Evolutionary conservation across 768 basidiomycete genomes (phyloP), one percentile per base, ranked within the genome.

Genomic region (Leucosporidium creatinivorum): DNA sequence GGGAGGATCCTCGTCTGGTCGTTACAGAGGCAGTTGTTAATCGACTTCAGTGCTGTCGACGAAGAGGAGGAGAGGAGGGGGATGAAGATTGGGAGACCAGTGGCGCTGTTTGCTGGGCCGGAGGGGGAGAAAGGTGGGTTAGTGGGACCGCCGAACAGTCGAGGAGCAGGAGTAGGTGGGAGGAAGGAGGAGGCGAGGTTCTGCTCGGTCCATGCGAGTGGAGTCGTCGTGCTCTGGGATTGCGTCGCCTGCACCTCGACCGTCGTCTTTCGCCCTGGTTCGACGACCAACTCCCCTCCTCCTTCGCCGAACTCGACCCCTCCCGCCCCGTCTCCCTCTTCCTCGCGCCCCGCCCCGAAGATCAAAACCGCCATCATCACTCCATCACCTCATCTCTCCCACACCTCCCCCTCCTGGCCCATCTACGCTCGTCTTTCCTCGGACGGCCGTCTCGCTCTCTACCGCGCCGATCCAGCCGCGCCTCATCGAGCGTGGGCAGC

Each of bases 1-100:
- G 91, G 91, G 1, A 75, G 82, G 4, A 81, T 92, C 61, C 82
- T 83, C 48, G 78, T 86, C 19, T 92, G 85, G 85, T 78, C 77
- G n/a, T 77, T 89, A 31, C 67, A 66, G 31, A 58, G 64, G 60
- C 51, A 8, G 47, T 50, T n/a, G 12, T 61, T 67, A 9, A 25
- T 70, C 63, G 66, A 63, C 44, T 67, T 67, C 7, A 50, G 36
- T 17, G n/a, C n/a, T n/a, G n/a, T 13, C 39, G 39, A 39, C 4
- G 44, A 13, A n/a, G 39, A 13, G 39, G 15, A 13, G 39, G 39
- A 51, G 77, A 75, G 39, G 73, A 78, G 25, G 76, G 81, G 26
- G 81, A 82, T 9, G 80, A 60, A 80, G 79, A 44, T 44, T 44
- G 39, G 39, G 39, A 10, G 39, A 15, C 39, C 39, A 13, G 39